Conservation (phyloP, 164 flowering plant species). For the Paratinospora sagittata region DNA sequence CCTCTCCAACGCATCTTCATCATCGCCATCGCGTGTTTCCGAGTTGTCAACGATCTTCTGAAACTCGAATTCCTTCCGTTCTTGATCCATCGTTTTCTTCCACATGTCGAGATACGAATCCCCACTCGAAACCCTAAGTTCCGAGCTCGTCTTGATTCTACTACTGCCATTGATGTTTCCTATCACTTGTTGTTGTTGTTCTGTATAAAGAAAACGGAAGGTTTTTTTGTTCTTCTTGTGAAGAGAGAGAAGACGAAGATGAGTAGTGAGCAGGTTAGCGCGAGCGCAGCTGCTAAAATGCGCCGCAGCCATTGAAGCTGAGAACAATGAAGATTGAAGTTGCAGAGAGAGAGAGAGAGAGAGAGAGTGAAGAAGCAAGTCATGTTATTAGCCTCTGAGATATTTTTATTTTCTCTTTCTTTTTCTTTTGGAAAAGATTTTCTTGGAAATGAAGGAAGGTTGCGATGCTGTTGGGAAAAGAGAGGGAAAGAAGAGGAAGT, state of each 20-base stretch:
- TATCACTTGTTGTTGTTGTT: background rate
- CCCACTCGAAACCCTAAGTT: conserved; percentile 32
- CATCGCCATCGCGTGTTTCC: conserved; percentile 8
- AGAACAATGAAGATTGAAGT: background rate
- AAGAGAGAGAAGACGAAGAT: background rate
- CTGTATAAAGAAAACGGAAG: background rate
- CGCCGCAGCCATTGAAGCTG: conserved; percentile 26
- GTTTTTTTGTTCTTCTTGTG: background rate
- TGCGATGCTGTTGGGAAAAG: conserved; percentile 7
- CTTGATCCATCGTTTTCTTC: conserved; percentile 62
- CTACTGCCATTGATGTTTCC: too few species aligned
- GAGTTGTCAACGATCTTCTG: conserved; percentile 35
- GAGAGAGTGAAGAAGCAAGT: background rate
- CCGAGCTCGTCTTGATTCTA: background rate
- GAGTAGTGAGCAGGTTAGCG: conserved; percentile 21
- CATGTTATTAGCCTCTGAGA: background rate
- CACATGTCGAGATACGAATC: conserved; percentile 81
- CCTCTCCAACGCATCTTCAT: conserved; percentile 40
- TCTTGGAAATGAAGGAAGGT: conserved; percentile 13
- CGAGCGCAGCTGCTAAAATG: conserved; percentile 16
- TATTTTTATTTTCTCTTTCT: background rate
- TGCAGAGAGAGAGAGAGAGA: conserved; percentile 10
- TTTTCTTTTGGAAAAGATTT: background rate
- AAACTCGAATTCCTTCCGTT: conserved; percentile 51
- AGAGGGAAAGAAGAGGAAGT: too few species aligned